Evolutionary conservation across 2,329 filamentous ascomycete species (phyloP), one percentile per base, ranked within the genome.

Genomic region (Diaporthe humulicola): DNA sequence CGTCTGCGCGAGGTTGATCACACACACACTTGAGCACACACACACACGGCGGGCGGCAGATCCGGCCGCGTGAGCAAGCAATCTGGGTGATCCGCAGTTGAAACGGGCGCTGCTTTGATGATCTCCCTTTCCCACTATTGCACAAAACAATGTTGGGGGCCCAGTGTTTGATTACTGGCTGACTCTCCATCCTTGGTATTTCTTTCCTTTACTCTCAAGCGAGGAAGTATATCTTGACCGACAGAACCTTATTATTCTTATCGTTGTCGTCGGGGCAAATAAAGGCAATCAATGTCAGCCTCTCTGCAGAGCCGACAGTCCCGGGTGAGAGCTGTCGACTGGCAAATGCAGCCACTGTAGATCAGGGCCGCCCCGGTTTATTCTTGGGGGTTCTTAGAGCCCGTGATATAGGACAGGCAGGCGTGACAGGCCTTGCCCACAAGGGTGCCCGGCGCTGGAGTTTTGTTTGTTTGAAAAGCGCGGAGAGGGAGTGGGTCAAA

Each of bases 81-180:
- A 64, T 61, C 42, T 67, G 45, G 45, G 52, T 33, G 61, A 67
- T 67, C 61, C 61, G 61, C 61, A 67, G 61, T 67, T 67, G 61
- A 67, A 67, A 67, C 61, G 61, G 61, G 61, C 45, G 61, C 28
- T 38, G 64, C 64, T 30, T 69, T 48, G 64, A 69, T 54, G 48
- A 69, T 69, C 64, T 69, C 64, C 64, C 64, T 30, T 67, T 38
- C 30, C 45, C 45, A 67, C 45, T 66, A 12, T 28, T 28, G 5
- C 61, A 48, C 40, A 22, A 66, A 66, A 45, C 58, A 45, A 64
- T 22, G 40, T 15, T 22, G 60, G 60, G 60, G 30, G 22, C 25
- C 60, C 40, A 66, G 28, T 22, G 48, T 36, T 22, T 22, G 5
- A 50, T 38, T 33, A 38, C 30, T 22, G 60, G 45, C 19, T 17